Conservation (phyloP, 2,329 filamentous ascomycete genomes). For the Scytalidium lignicola region DNA sequence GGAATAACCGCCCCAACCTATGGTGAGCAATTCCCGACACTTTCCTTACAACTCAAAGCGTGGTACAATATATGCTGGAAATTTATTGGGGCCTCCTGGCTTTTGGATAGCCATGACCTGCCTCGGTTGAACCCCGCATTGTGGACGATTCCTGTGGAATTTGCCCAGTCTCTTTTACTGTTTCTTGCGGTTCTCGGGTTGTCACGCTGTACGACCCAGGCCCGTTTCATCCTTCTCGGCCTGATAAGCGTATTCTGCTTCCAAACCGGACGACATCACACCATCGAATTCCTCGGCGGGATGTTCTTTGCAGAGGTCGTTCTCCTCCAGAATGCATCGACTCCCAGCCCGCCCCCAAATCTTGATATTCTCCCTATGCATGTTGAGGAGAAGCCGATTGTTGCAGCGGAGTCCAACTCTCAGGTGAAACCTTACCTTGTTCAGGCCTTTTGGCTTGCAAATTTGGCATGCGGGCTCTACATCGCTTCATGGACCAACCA, state of each 20-base stretch:
- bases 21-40: slow-evolving; percentile 30
- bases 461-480: slow-evolving; percentile 20
- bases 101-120: slow-evolving; percentile 2
- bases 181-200: slow-evolving; percentile 22
- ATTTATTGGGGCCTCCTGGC: slow-evolving; percentile 19
- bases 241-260: slow-evolving; percentile 22
- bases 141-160: slow-evolving; percentile 28
- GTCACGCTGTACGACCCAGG: slow-evolving; percentile 16
- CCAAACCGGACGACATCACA: slow-evolving; percentile 17
- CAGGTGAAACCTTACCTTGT: slow-evolving; percentile 6
- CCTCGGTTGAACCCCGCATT: slow-evolving; percentile 23
- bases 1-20: slow-evolving; percentile 40
- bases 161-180: slow-evolving; percentile 25
- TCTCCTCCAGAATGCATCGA: slow-evolving; percentile 27
- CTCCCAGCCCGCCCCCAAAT: slow-evolving; percentile 14
- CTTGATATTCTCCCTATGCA: slow-evolving; percentile 16
- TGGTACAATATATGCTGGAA: slow-evolving; percentile 37
- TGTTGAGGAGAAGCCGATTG: slow-evolving; percentile 6
- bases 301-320: slow-evolving; percentile 41
- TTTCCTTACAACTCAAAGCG: slow-evolving; percentile 34
- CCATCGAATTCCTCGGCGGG: slow-evolving; percentile 40
- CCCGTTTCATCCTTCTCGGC: slow-evolving; percentile 19
- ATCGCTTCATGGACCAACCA: slow-evolving; percentile 25
- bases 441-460: slow-evolving; percentile 22
- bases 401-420: not conserved